phyloP scores from a whole-genome alignment of 2,329 filamentous ascomycete genomes.

The Aspergillus awamori region DNA sequence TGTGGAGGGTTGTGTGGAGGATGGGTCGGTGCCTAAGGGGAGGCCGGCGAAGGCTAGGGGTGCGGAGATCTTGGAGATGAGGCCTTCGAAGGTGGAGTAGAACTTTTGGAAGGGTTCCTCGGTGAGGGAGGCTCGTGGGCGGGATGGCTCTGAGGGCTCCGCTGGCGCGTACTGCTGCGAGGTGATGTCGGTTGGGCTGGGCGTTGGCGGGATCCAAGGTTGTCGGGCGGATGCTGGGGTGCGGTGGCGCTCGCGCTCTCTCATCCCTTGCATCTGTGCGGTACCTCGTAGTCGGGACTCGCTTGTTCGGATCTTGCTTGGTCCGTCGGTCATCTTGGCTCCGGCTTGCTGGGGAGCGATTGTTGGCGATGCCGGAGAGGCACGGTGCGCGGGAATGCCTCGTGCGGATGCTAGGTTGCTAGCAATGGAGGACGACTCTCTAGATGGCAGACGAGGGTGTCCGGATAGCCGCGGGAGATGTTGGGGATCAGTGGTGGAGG shows the following conservation, averaged over 20 bases:
- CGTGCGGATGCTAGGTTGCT: conserved; percentile 84
- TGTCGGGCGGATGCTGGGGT: conserved; percentile 30
- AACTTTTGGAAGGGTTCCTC: conserved; percentile 88
- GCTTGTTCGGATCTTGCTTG: conserved; percentile 44
- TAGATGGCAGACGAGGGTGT: conserved; percentile 54
- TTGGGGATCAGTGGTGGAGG: conserved; percentile 36
- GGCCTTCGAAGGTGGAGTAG: conserved; percentile 85
- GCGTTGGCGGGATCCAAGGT: conserved; percentile 38
- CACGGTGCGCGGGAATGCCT: conserved; percentile 67
- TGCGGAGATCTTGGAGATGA: conserved; percentile 86
- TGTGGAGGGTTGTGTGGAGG: conserved; percentile 25
- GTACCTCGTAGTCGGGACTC: conserved; percentile 31
- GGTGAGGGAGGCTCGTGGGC: conserved; percentile 27
- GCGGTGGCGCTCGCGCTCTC: conserved; percentile 28
- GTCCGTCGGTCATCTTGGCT: conserved; percentile 65
- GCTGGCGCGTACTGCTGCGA: conserved; percentile 37
- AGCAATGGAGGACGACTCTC: conserved; percentile 81
- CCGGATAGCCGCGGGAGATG: conserved; percentile 44
- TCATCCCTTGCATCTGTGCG: conserved; percentile 22
- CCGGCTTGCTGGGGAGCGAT: conserved; percentile 74
- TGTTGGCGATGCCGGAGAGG: conserved; percentile 70
- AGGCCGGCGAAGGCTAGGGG: conserved; percentile 91
- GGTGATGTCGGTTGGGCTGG: conserved; percentile 38
- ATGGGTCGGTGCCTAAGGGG: conserved; percentile 64
- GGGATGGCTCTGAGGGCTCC: conserved; percentile 32